Base-by-base conservation (phyloP, 768 basidiomycete genomes). In the Mycena olivaceomarginata region DNA sequence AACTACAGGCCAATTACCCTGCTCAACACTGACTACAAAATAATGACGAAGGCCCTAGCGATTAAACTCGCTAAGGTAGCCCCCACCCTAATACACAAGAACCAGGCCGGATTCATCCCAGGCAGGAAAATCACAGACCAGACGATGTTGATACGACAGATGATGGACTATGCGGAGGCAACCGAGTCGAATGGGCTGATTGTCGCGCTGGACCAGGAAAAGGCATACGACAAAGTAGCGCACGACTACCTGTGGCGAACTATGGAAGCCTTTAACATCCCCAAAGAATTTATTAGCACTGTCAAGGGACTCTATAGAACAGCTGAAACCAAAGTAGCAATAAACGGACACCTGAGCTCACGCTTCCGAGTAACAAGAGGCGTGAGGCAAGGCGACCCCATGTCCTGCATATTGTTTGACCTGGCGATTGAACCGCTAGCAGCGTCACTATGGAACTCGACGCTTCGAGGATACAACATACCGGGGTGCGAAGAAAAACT, bases 91-190 rank as follows among this genome's bases (percentile, higher is more conserved):
- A 56, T 67, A 53, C 67, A 67, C 20, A 20, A 39, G 40, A 56
- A 40, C 22, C 67, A 67, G n/a, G 67, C 67, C 2, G 83, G 83
- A 0, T 86, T 86, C 5, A 62, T 86, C 0, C 80, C 73, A 5
- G 72, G 77, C 0, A 12, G 77, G 1, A 22, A 67, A 6, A 83
- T 86, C 1, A 71, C 77, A 0, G 74, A 85, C 69, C 82, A 82
- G 64, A 80, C 80, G 0, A 9, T 70, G 4, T 80, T 86, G 0
- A 62, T 82, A 0, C 46, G 80, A 10, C 25, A 63, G 0, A 81
- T 83, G 37, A 59, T 78, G 0, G 18, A 66, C 0, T 79, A 80
- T 5, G 79, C 68, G 0, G 70, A 80, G 40, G 1, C 53, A 2
- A 70, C 62, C 25, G 75, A 80, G 60, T 66, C 64, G n/a, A 46